Conservation (phyloP, 345 rosid genomes). For the Populus nigra region DNA sequence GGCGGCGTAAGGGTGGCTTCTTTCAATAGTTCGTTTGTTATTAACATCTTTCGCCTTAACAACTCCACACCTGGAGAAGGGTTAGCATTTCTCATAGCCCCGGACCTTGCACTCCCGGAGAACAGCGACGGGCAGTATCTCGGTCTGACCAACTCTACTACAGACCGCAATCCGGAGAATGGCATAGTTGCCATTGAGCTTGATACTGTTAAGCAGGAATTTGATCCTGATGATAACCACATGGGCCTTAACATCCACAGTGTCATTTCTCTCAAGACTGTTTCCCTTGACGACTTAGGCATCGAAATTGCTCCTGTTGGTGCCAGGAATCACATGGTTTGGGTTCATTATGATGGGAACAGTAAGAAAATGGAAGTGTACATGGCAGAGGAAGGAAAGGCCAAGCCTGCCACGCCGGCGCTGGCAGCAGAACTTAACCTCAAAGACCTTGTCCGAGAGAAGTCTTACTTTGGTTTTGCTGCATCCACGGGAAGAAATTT, state of each 20-base stretch:
- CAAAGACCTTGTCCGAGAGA: conserved; percentile 26
- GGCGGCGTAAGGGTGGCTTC: conserved; percentile 33
- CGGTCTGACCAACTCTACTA: conserved; percentile 54
- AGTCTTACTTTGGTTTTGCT: conserved; percentile 54
- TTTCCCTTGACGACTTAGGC: conserved; percentile 24
- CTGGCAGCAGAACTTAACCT: conserved; percentile 38
- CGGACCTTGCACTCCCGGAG: conserved; percentile 29
- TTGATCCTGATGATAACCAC: conserved; percentile 51
- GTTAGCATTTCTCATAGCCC: conserved; percentile 47
- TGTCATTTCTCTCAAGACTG: conserved; percentile 20
- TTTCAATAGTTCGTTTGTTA: conserved; percentile 48
- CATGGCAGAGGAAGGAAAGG: conserved; percentile 30
- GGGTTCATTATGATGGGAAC: conserved; percentile 49
- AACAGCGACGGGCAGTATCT: conserved; percentile 43
- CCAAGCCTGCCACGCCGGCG: conserved; percentile 31
- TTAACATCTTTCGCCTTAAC: conserved; percentile 35
- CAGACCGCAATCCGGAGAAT: conserved; percentile 40
- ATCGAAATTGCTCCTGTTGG: conserved; percentile 38
- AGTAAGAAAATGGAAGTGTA: conserved; percentile 33
- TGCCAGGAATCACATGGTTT: conserved; percentile 30
- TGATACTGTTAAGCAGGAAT: conserved; percentile 43
- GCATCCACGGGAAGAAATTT: conserved; percentile 44
- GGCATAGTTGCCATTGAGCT: conserved; percentile 50
- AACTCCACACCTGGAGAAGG: conserved; percentile 44
- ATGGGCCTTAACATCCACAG: conserved; percentile 50